These are phyloP conservation scores for Sindora glabra DNA, from an alignment of 306 rosid genomes.

Conservation along the genomic window DNA sequence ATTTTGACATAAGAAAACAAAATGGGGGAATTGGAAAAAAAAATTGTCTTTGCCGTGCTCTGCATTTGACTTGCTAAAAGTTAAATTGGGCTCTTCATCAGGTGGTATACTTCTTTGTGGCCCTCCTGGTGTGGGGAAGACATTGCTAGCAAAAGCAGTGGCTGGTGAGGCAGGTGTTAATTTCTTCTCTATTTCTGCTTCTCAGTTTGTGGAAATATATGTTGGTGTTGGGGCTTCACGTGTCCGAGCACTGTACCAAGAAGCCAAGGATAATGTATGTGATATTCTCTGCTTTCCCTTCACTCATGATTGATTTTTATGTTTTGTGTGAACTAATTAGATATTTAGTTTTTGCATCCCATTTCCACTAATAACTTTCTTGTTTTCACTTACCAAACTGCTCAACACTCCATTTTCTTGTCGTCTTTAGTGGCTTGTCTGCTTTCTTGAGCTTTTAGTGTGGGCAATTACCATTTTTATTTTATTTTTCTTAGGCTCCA, in stretches of 20 bases:
- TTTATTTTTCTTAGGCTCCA: conserved; percentile 61
- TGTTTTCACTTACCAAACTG: neutral
- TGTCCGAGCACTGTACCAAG: conserved; percentile 91
- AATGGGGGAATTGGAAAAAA: neutral
- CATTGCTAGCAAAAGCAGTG: conserved; percentile 95
- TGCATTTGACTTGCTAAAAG: conserved; percentile 18
- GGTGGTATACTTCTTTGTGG: conserved; percentile 99
- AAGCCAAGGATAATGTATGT: conserved; percentile 81
- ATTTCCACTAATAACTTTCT: neutral
- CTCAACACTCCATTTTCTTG: neutral
- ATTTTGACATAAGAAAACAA: neutral
- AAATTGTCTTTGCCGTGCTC: conserved; percentile 3
- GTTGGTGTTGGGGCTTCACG: conserved; percentile 99
- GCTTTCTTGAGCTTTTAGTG: neutral
- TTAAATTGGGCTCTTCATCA: conserved; percentile 37
- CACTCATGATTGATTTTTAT: neutral
- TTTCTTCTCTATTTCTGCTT: conserved; percentile 97
- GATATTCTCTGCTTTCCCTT: conserved; percentile 9
- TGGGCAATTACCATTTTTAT: conserved; percentile 8
- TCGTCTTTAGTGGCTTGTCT: neutral
- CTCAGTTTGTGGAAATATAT: conserved; percentile 92
- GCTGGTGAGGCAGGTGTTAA: conserved; percentile 99
- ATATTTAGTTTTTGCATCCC: conserved; percentile 13
- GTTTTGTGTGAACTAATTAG: neutral
- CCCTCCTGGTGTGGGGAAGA: conserved; percentile 98